Base-by-base conservation (phyloP, 441 rosid species). In the Croton laevigatus region DNA sequence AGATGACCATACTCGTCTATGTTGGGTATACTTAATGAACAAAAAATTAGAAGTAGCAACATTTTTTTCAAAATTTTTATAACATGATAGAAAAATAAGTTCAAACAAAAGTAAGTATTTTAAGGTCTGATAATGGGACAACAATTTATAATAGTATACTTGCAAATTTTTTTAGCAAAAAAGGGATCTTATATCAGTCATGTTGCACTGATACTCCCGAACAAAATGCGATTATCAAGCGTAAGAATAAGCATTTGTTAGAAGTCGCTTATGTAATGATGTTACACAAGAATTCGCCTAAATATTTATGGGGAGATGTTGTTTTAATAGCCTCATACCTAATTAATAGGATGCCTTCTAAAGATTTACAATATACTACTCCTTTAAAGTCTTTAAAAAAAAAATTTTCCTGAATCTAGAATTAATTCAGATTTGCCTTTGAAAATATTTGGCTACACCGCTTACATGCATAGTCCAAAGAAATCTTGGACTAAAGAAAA, bases 201-300 rank as follows among this genome's bases (percentile, higher is more conserved):
- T 55, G 5, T 22, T 53, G 59, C 27, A 8, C 36, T 9, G 3
- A 22, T 23, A 55, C 36, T 6, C 60, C 16, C 4, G 14, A 55
- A 55, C 36, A 55, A 23, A 55, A 22, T 55, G 60, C 36, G 3
- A 23, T 52, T 52, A 45, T 5, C 0, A n/a, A 69, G 27, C 3
- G 16, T 1, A 75, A 75, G 45, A 62, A 44, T 45, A 19, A n/a
- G 4, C 69, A 55, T 32, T 40, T 69, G 5, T 3, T 69, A 2
- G 59, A 69, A 6, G 62, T 54, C 4, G 36, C 65, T 32, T 8
- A 17, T 0, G 38, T 69, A 3, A 12, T 69, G 14, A 7, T 53
- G 42, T 63, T 27, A 62, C 12, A 11, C 9, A 62, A 20, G 36
- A 14, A 62, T 8, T 13, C 23, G 0, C 61, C 9, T 22, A 71